Conservation (phyloP, 257 asterid genomes). For the Fraxinus quadrangulata region DNA sequence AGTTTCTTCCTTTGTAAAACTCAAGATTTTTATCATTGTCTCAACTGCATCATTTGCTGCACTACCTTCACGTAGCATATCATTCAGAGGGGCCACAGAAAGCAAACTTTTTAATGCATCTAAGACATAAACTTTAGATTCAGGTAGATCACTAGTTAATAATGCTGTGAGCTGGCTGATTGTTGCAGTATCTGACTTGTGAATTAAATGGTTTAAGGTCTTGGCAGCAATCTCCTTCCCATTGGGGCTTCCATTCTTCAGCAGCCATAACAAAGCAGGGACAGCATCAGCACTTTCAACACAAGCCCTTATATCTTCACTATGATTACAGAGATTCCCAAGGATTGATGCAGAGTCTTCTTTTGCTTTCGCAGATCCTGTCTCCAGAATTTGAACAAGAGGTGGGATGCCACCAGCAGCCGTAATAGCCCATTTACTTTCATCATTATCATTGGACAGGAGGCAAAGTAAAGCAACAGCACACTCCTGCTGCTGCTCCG, state of each 20-base stretch:
- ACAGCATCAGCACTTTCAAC: constrained; percentile 99
- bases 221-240: constrained; percentile 98
- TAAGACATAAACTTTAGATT: constrained; percentile 87
- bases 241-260: constrained; percentile 88
- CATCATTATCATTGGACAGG: constrained; percentile 90
- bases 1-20: constrained; percentile 85
- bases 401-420: constrained; percentile 99
- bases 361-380: constrained; percentile 95
- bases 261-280: constrained; percentile 93
- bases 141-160: constrained; percentile 88
- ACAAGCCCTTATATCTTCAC: constrained; percentile 99
- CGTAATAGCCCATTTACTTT: constrained; percentile 99
- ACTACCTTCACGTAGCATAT: constrained; percentile 91
- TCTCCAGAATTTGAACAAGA: constrained; percentile 94
- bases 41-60: constrained; percentile 97
- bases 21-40: constrained; percentile 83
- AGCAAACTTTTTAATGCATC: constrained; percentile 92
- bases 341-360: constrained; percentile 97
- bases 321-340: constrained; percentile 96
- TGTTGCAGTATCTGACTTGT: constrained; percentile 97
- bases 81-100: constrained; percentile 78
- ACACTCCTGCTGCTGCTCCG: constrained; percentile 99
- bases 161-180: constrained; percentile 97
- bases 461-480: constrained; percentile 96
- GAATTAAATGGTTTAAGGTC: constrained; percentile 96